Conservation (phyloP, 345 rosid genomes). For the Limnanthes douglasii region DNA sequence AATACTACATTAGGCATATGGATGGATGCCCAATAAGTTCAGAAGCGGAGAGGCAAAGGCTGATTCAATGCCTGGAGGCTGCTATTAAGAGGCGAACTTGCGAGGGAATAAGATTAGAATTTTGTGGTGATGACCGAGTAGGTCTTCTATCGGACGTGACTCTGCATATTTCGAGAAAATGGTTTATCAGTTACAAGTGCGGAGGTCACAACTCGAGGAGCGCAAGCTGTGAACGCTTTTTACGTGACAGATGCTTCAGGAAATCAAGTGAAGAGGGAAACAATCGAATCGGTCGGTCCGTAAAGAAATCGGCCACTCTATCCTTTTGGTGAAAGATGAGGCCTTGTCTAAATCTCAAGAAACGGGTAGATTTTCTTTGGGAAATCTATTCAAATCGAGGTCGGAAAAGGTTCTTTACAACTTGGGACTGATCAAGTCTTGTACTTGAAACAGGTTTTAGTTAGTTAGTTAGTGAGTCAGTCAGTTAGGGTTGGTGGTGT, state of each 20-base stretch:
- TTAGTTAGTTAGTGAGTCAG: no score
- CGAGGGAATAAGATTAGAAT: constrained; percentile 69
- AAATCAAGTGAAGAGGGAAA: constrained; percentile 44
- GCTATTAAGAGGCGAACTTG: constrained; percentile 59
- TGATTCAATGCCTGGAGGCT: constrained; percentile 62
- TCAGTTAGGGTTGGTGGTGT: no score
- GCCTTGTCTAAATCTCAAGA: no score
- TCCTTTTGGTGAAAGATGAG: constrained; percentile 56
- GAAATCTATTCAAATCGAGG: constrained; percentile 44
- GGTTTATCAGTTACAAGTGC: constrained; percentile 77
- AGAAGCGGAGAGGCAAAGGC: constrained; percentile 65
- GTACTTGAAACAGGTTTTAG: constrained; percentile 22
- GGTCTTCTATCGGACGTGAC: constrained; percentile 91
- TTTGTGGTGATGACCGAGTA: constrained; percentile 61
- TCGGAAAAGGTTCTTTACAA: constrained; percentile 70
- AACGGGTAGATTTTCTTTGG: constrained; percentile 40
- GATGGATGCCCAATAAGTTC: constrained; percentile 68
- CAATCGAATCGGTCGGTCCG: constrained; percentile 68
- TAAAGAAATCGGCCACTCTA: constrained; percentile 50
- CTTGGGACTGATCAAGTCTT: constrained; percentile 47
- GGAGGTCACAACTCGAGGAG: constrained; percentile 69
- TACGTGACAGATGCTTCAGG: constrained; percentile 78
- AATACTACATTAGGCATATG: constrained; percentile 66
- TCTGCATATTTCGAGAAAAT: constrained; percentile 80
- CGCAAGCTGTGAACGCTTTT: constrained; percentile 68